Evolutionary conservation across 169 alveolate genomes (phyloP), one percentile per base, ranked within the genome.

Genomic region (Cryptosporidium xiaoi): DNA sequence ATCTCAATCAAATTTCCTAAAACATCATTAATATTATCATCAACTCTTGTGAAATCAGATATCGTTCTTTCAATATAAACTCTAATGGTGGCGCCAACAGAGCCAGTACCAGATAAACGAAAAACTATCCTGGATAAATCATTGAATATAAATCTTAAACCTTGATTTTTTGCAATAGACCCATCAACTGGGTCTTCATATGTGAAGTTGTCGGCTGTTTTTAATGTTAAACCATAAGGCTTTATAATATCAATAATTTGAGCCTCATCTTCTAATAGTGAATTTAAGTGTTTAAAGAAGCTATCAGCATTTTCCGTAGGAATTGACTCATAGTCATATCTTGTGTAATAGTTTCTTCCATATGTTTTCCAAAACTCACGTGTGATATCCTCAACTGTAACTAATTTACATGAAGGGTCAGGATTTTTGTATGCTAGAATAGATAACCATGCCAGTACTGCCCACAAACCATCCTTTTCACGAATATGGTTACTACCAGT

Each of bases 381-480:
- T 44, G 95, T 95, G 53, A 97, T 94, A 64, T 94, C 95, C 69
- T 93, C 93, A 36, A 96, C 96, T 2, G 97, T 91, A 18, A 97
- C 93, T 48, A 82, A 53, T 46, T 53, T 91, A 82, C 82, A 90
- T 60, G 82, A 89, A 24, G 85, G 82, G 64, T 90, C 93, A 27
- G 91, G 93, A 93, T 95, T 96, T 77, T 92, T 93, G 71, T 93
- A 93, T 51, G 98, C 99, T 33, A 97, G 65, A 53, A 97, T 95
- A 36, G 96, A 92, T 36, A 96, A 91, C 98, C 99, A 97, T 44
- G 96, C 94, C 65, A 97, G 94, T 36, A 97, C 97, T 2, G 99
- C 99, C 99, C 99, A 97, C 60, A 96, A 87, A 15, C 99, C 99
- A 84, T 97, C 99, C 87, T 96, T 97, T 91, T 97, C 99, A 60